These are phyloP conservation scores for Silene vulgaris DNA, from an alignment of 179 eudicot genomes.

Conservation along the genomic window DNA sequence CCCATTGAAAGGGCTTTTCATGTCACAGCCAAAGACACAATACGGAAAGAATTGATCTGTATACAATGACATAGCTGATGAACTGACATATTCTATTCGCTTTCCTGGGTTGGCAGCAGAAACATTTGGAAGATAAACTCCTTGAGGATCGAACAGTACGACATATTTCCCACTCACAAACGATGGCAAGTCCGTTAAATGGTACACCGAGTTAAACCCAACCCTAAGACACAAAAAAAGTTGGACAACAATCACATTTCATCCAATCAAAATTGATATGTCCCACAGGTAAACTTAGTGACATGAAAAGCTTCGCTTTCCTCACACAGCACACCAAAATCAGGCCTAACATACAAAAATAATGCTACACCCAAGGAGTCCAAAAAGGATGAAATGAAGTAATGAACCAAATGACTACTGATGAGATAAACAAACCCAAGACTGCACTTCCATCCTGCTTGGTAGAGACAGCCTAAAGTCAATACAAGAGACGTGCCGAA, in stretches of 20 bases:
- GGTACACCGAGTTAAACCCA: slow-evolving; percentile 98
- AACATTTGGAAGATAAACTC: slow-evolving; percentile 86
- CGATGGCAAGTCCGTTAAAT: slow-evolving; percentile 94
- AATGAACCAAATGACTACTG: background rate
- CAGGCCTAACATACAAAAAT: background rate
- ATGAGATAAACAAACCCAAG: background rate
- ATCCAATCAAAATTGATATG: background rate
- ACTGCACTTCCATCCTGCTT: background rate
- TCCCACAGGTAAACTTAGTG: background rate
- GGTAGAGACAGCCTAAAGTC: too few relatives aligned
- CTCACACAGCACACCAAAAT: background rate
- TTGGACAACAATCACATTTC: slow-evolving; percentile 15
- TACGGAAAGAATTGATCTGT: slow-evolving; percentile 90
- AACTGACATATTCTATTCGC: slow-evolving; percentile 81
- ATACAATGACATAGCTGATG: slow-evolving; percentile 76
- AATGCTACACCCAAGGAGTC: background rate
- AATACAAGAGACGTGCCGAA: too few relatives aligned
- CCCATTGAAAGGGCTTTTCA: slow-evolving; percentile 72
- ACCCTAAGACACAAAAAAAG: slow-evolving; percentile 50
- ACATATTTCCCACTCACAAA: slow-evolving; percentile 94
- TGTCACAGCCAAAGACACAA: slow-evolving; percentile 95
- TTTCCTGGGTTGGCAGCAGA: slow-evolving; percentile 96
- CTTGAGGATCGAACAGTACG: slow-evolving; percentile 95
- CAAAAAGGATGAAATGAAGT: background rate
- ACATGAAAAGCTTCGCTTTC: slow-evolving; percentile 10